phyloP scores from a whole-genome alignment of 805 yeast species.

The Cyberlindnera lachancei region DNA sequence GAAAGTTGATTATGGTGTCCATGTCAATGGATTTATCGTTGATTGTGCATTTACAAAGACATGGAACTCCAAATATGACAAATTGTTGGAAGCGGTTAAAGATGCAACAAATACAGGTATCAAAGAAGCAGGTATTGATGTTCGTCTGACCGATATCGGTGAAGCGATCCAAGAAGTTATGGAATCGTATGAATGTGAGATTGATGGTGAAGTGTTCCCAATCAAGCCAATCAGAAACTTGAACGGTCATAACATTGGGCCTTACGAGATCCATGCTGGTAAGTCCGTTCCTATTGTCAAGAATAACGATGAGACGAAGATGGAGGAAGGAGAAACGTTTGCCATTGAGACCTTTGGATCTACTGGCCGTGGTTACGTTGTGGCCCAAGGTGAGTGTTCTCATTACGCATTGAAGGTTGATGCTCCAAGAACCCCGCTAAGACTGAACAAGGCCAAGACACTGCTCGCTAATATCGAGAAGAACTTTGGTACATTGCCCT shows the following conservation, averaged over 20 bases:
- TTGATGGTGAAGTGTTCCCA: conserved; percentile 78
- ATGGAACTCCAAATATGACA: conserved; percentile 78
- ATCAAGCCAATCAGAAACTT: conserved; percentile 86
- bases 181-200: conserved; percentile 93
- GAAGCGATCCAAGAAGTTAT: conserved; percentile 94
- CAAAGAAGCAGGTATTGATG: conserved; percentile 91
- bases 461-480: conserved; percentile 64
- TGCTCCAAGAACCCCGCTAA: conserved; percentile 41
- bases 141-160: conserved; percentile 89
- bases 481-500: conserved; percentile 90
- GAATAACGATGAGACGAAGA: conserved; percentile 88
- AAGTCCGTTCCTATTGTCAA: conserved; percentile 95
- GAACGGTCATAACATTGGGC: conserved; percentile 89
- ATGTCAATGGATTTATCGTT: conserved; percentile 86
- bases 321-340: conserved; percentile 98
- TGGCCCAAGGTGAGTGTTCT: conserved; percentile 84
- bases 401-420: conserved; percentile 72
- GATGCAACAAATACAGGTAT: conserved; percentile 95
- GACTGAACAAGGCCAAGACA: conserved; percentile 60
- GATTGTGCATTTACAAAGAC: conserved; percentile 94
- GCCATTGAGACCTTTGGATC: conserved; percentile 98
- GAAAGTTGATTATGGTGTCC: conserved; percentile 97
- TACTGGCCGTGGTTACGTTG: conserved; percentile 90
- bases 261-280: conserved; percentile 84
- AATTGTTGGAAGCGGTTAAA: conserved; percentile 72